These are phyloP conservation scores for Zasmidium angulare DNA, from an alignment of 2,329 filamentous ascomycete genomes.

Conservation along the genomic window DNA sequence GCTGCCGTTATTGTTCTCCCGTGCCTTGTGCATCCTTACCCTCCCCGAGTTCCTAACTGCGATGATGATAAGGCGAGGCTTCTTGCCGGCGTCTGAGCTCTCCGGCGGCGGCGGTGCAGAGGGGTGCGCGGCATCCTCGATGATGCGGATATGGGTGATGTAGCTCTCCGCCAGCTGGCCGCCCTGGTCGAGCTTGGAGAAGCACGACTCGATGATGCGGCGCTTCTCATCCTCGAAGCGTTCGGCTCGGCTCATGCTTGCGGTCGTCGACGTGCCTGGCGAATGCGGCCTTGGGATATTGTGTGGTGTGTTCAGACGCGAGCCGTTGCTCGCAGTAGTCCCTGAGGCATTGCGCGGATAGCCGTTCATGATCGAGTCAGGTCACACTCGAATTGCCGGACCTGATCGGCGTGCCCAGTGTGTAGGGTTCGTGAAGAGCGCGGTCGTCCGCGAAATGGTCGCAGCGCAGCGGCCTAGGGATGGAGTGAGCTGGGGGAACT, in stretches of 20 bases:
- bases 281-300: slow-evolving; percentile 5
- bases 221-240: slow-evolving; percentile 95
- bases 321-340: slow-evolving; percentile 2
- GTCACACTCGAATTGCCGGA: background rate
- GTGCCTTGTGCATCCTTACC: slow-evolving; percentile 93
- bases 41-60: slow-evolving; percentile 88
- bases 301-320: slow-evolving; percentile 2
- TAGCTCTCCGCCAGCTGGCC: slow-evolving; percentile 88
- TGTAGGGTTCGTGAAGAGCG: background rate
- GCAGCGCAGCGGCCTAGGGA: background rate
- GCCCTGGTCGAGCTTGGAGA: slow-evolving; percentile 83
- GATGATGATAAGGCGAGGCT: slow-evolving; percentile 87
- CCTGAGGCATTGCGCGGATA: slow-evolving; percentile 9
- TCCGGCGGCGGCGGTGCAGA: slow-evolving; percentile 81
- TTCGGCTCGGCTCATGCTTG: slow-evolving; percentile 60
- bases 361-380: slow-evolving; percentile 10
- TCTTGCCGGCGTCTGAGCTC: slow-evolving; percentile 72
- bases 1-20: slow-evolving; percentile 88
- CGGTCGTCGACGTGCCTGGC: background rate
- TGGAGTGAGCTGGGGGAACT: background rate
- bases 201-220: slow-evolving; percentile 92
- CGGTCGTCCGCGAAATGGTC: background rate
- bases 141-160: slow-evolving; percentile 93
- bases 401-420: background rate
- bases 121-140: slow-evolving; percentile 80